A percentile compares a stretch with the other conserved stretches of the same genome.
Evolutionary conservation across 169 alveolate species (phyloP).

Genomic region (Plasmodium cynomolgi): DNA sequence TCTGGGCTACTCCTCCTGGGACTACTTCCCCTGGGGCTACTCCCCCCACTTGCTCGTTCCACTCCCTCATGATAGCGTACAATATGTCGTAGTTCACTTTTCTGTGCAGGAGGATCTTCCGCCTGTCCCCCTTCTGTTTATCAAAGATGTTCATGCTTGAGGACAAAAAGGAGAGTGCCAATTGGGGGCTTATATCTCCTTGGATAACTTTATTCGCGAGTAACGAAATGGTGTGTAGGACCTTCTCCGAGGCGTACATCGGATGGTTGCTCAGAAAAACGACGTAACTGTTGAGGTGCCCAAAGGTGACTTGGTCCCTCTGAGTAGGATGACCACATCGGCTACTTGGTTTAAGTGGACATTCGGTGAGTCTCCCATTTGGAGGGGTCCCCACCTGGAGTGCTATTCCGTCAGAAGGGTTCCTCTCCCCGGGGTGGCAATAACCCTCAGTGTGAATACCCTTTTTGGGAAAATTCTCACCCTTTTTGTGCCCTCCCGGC

Average conservation of each 20-base stretch:
- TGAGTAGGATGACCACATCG: background rate
- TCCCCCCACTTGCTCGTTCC: background rate
- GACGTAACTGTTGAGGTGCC: slow-evolving; percentile 32
- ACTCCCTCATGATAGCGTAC: background rate
- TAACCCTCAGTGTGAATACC: background rate
- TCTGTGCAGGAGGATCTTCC: background rate
- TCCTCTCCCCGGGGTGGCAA: background rate
- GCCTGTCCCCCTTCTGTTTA: background rate
- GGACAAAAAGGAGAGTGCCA: slow-evolving; percentile 33
- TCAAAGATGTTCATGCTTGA: slow-evolving; percentile 21
- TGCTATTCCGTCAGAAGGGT: background rate
- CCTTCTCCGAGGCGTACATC: slow-evolving; percentile 10
- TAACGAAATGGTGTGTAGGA: slow-evolving; percentile 13
- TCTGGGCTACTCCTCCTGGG: no score
- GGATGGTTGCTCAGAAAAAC: slow-evolving; percentile 46
- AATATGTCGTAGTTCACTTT: slow-evolving; percentile 20
- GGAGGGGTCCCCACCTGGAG: background rate
- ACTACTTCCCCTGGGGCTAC: background rate
- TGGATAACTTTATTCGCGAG: slow-evolving; percentile 28
- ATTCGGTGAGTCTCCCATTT: background rate
- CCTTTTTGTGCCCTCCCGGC: background rate
- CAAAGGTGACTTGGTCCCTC: background rate
- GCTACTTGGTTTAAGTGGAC: background rate
- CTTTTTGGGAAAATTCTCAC: background rate
- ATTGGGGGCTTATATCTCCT: background rate